These are phyloP conservation scores for Halteria grandinella DNA, from an alignment of 73 alveolate species.

Conservation along the genomic window DNA sequence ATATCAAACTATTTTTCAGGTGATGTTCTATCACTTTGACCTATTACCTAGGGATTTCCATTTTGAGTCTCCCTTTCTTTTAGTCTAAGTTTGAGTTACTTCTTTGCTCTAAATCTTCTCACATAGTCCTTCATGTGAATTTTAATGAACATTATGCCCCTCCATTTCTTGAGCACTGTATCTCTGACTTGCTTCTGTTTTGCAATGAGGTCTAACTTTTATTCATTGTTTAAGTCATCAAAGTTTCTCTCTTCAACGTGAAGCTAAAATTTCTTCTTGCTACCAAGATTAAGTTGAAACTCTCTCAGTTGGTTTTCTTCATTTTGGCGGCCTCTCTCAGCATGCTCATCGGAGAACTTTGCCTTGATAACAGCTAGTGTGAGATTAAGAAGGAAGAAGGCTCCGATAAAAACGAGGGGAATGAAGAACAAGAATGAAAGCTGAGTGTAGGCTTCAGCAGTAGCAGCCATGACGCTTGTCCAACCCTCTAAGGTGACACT, in stretches of 20 bases:
- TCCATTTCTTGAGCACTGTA: constrained; percentile 30
- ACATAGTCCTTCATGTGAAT: background rate
- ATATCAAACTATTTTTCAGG: no score
- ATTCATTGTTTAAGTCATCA: constrained; percentile 13
- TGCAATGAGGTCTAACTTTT: background rate
- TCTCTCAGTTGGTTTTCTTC: no score
- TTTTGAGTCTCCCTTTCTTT: background rate
- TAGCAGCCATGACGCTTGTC: constrained; percentile 78
- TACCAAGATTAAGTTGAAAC: no score
- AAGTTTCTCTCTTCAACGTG: background rate
- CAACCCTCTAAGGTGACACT: constrained; percentile 93
- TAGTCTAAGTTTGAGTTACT: background rate
- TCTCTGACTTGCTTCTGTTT: constrained; percentile 1
- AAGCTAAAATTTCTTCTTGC: no score
- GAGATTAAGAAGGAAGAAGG: constrained; percentile 86
- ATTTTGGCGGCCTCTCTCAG: no score
- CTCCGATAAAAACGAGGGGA: constrained; percentile 81
- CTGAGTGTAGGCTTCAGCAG: constrained; percentile 70
- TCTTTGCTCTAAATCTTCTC: background rate
- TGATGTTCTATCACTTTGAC: background rate
- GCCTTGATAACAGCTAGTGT: constrained; percentile 89
- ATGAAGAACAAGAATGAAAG: constrained; percentile 75
- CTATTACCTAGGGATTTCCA: constrained; percentile 11
- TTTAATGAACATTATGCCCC: constrained; percentile 17
- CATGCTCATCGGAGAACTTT: constrained; percentile 67